Conservation (phyloP, 441 rosid species). For the Bruguiera hainesii region DNA sequence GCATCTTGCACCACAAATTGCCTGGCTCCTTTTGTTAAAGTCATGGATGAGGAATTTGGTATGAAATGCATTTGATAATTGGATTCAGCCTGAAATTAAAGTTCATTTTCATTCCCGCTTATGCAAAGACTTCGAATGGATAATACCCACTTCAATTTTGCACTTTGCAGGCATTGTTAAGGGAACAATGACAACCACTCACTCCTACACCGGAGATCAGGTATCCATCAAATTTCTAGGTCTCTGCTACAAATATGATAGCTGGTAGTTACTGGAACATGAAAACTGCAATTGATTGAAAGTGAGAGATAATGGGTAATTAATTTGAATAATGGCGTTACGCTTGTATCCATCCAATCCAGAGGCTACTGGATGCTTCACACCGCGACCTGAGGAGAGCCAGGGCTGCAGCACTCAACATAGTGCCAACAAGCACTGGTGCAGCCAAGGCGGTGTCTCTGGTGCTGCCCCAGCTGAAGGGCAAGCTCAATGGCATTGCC, state of each 20-base stretch:
- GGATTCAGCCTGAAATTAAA: neutral
- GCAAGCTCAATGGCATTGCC: slow-evolving; percentile 95
- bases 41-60: slow-evolving; percentile 93
- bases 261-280: neutral
- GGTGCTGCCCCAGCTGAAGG: slow-evolving; percentile 91
- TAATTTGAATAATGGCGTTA: neutral
- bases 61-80: slow-evolving; percentile 9
- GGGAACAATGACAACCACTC: slow-evolving; percentile 99
- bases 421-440: slow-evolving; percentile 98
- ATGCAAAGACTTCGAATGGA: neutral
- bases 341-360: slow-evolving; percentile 10
- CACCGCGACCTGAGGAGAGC: slow-evolving; percentile 98
- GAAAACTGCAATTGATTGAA: neutral
- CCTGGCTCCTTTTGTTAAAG: slow-evolving; percentile 87
- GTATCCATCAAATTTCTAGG: slow-evolving; percentile 25
- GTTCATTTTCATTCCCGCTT: neutral
- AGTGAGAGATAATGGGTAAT: neutral
- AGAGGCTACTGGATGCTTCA: slow-evolving; percentile 96
- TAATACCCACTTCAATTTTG: neutral
- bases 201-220: slow-evolving; percentile 99
- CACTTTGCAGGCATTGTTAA: slow-evolving; percentile 75
- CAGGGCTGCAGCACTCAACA: slow-evolving; percentile 95
- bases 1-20: slow-evolving; percentile 99
- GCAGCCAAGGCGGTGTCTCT: slow-evolving; percentile 98
- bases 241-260: neutral